phyloP scores from a whole-genome alignment of 192 early-diverging fungal genomes.

The Lunasporangiospora selenospora region DNA sequence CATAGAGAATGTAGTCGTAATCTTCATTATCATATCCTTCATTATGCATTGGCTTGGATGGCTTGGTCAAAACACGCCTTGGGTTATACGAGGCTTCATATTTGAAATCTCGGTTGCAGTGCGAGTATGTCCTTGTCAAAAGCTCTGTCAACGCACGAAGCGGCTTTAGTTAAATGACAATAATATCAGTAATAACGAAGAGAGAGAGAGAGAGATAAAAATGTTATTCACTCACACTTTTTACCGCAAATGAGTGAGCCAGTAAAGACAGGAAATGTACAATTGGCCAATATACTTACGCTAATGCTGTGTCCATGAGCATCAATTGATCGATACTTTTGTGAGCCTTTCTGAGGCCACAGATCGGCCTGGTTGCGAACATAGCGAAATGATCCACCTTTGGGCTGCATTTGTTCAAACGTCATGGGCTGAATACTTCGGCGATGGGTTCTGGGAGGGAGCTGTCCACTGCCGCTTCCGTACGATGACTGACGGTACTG shows the following conservation, averaged over 20 bases:
- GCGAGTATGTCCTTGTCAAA: conserved; percentile 75
- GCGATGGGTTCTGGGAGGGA: conserved; percentile 40
- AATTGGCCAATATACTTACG: conserved; percentile 11
- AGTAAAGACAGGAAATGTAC: neutral
- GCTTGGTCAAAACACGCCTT: conserved; percentile 92
- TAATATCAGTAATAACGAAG: neutral
- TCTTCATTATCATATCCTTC: conserved; percentile 96
- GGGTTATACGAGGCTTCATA: conserved; percentile 85
- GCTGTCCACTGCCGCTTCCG: conserved; percentile 13
- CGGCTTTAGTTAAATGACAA: conserved; percentile 36
- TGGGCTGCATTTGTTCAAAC: conserved; percentile 41
- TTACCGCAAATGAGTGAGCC: too few species aligned
- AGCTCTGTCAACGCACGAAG: conserved; percentile 61
- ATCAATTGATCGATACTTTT: conserved; percentile 48
- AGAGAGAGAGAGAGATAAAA: neutral
- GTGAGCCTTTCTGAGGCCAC: conserved; percentile 46
- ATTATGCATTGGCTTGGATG: conserved; percentile 88
- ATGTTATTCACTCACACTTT: too few species aligned
- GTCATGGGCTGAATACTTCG: conserved; percentile 49
- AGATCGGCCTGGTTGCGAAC: conserved; percentile 42
- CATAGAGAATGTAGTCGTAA: conserved; percentile 95
- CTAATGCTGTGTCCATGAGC: conserved; percentile 38
- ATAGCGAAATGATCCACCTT: conserved; percentile 44
- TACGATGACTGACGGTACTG: conserved; percentile 10
- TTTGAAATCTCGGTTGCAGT: conserved; percentile 81